phyloP scores from a whole-genome alignment of 805 yeast species.

The Lachancea nothofagi region DNA sequence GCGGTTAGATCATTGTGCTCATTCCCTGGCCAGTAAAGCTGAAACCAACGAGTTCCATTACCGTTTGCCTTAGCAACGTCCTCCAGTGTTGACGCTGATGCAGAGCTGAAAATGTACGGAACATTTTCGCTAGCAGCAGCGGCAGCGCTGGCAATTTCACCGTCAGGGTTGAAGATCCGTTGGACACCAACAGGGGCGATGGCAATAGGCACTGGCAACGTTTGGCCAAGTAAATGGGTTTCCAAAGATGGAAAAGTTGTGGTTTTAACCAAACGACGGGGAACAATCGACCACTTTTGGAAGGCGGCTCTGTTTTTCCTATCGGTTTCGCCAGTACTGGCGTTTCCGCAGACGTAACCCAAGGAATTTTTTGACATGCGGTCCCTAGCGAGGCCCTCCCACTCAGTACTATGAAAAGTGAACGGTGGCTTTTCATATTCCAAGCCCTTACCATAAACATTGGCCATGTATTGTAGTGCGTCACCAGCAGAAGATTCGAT shows the following conservation, averaged over 20 bases:
- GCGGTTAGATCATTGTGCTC: constrained; percentile 7
- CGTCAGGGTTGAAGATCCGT: constrained; percentile 21
- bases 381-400: constrained; percentile 14
- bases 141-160: constrained; percentile 22
- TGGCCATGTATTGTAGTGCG: constrained; percentile 15
- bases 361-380: constrained; percentile 14
- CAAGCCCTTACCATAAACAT: constrained; percentile 14
- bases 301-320: constrained; percentile 13
- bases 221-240: constrained; percentile 17
- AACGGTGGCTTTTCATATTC: constrained; percentile 15
- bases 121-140: constrained; percentile 24
- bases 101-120: constrained; percentile 26
- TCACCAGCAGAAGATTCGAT: constrained; percentile 12
- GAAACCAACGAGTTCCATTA: constrained; percentile 8
- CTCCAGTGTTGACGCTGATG: constrained; percentile 13
- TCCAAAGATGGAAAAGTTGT: constrained; percentile 10
- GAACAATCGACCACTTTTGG: constrained; percentile 14
- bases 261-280: constrained; percentile 14
- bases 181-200: constrained; percentile 28
- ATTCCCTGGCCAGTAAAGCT: constrained; percentile 9
- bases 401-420: constrained; percentile 13
- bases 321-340: constrained; percentile 14
- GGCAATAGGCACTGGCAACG: constrained; percentile 19
- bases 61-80: constrained; percentile 9
- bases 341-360: constrained; percentile 16